Evolutionary conservation across 352 stramenopile genomes (phyloP), one percentile per base, ranked within the genome.

Genomic region (Globisporangium polare): DNA sequence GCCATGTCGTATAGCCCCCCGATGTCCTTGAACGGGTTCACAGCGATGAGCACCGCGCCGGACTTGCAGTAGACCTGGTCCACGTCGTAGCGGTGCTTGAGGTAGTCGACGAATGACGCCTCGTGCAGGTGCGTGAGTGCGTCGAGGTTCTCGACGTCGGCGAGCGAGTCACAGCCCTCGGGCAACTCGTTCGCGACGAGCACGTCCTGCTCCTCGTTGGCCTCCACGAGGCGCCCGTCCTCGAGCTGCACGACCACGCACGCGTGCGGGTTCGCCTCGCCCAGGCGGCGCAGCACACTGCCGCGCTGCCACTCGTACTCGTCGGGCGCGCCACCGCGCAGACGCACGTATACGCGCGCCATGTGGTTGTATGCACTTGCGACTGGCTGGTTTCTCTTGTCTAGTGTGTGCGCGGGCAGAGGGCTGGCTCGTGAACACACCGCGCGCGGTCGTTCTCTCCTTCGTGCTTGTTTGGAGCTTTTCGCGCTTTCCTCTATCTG

Each of bases 1-100:
- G 54, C 15, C 60, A 86, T 67, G 56, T 88, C 71, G 54, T 92
- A 94, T n/a, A 92, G 75, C 2, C 73, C 78, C 8, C 47, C 9
- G n/a, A 92, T 81, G 33, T 83, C 70, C 49, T 90, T 86, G 58
- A 94, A 92, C 18, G 85, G 85, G 60, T 94, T 94, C 50, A 92
- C 79, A 15, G 85, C 83, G 37, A 94, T 88, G 4, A 92, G 70
- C 50, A 94, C 73, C 1, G 75, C 75, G 22, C 82, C 82, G 3
- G 84, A 89, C 42, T 77, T 72, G 63, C 80, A 90, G 62, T 95
- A 95, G 22, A 95, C 80, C 35, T 91, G 68, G 59, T 92, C 78
- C 15, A 86, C 68, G 20, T 65, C 59, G 45, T 90, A 95, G 0
- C 86, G 86, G 62, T 90, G 73, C 37, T 83, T 72, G 53, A 95